These are phyloP conservation scores for Xylaria curta DNA, from an alignment of 495 filamentous ascomycete genomes.

Conservation along the genomic window DNA sequence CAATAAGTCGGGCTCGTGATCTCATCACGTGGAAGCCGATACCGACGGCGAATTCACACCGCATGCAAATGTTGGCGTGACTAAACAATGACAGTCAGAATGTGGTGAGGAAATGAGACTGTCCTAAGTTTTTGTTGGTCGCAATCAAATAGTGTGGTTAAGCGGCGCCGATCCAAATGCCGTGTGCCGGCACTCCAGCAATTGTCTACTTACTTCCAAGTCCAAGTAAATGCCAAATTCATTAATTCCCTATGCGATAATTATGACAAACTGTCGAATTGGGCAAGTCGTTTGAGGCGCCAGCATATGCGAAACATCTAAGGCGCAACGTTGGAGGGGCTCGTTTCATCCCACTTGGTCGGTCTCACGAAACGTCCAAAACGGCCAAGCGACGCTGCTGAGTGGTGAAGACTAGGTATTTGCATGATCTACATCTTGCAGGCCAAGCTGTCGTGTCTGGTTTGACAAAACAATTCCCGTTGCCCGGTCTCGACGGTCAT, in stretches of 20 bases:
- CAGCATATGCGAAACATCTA: constrained; percentile 20
- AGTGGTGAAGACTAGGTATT: neutral
- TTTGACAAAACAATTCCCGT: constrained; percentile 8
- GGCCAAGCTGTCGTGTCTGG: constrained; percentile 6
- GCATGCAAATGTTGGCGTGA: neutral
- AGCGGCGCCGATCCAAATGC: neutral
- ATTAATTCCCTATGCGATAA: neutral
- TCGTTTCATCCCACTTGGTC: constrained; percentile 23
- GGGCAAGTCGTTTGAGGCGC: constrained; percentile 17
- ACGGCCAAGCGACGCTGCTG: constrained; percentile 9
- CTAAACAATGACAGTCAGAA: neutral
- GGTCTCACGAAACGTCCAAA: constrained; percentile 12
- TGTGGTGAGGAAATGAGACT: neutral
- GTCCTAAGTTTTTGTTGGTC: neutral
- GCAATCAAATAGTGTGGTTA: neutral
- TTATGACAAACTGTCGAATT: neutral
- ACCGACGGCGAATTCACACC: neutral
- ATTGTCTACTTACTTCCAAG: neutral
- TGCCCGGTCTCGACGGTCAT: neutral
- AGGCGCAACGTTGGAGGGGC: constrained; percentile 2
- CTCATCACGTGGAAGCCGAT: constrained; percentile 1
- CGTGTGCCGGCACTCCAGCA: neutral
- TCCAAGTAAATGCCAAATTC: neutral
- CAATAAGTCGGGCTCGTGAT: constrained; percentile 1
- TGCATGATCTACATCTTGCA: constrained; percentile 17